phyloP scores from a whole-genome alignment of 202 grass and related monocot species.

The Bolboschoenoplectus hybrid region DNA sequence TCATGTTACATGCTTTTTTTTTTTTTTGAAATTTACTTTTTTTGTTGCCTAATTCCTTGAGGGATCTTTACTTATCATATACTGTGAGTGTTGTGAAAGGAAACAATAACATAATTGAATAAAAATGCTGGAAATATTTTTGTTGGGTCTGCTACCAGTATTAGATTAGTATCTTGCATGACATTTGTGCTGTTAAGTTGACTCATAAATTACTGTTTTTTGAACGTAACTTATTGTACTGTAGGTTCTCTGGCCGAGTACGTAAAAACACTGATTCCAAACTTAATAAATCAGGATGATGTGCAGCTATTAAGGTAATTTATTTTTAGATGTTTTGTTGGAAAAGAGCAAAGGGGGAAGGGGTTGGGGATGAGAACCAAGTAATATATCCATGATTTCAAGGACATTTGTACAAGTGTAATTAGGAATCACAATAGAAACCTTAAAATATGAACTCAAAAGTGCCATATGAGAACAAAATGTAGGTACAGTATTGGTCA shows the following conservation, averaged over 20 bases:
- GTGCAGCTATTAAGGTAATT: constrained; percentile 79
- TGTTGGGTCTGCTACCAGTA: background rate
- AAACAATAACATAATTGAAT: constrained; percentile 4
- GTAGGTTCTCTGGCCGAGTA: constrained; percentile 82
- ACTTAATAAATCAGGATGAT: constrained; percentile 81
- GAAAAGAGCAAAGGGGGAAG: background rate
- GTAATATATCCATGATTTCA: background rate
- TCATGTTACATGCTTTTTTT: background rate
- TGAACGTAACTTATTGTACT: constrained; percentile 47
- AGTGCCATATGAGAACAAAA: constrained; percentile 1
- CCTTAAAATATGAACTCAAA: constrained; percentile 9
- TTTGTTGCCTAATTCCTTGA: constrained; percentile 26
- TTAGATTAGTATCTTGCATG: background rate
- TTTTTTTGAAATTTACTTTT: constrained; percentile 17
- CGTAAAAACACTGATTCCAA: constrained; percentile 76
- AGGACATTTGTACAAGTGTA: background rate
- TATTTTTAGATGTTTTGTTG: constrained; percentile 15
- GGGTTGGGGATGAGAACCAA: background rate
- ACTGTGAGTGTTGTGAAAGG: background rate
- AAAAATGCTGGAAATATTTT: background rate
- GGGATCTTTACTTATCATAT: constrained; percentile 28
- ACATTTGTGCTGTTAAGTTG: background rate
- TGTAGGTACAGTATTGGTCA: constrained; percentile 14
- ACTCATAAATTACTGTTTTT: constrained; percentile 21
- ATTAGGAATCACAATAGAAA: background rate